A percentile compares a stretch with the other conserved stretches of the same genome.
Evolutionary conservation across 192 early-diverging fungal genomes (phyloP).

Genomic region (Martensiomyces pterosporus): DNA sequence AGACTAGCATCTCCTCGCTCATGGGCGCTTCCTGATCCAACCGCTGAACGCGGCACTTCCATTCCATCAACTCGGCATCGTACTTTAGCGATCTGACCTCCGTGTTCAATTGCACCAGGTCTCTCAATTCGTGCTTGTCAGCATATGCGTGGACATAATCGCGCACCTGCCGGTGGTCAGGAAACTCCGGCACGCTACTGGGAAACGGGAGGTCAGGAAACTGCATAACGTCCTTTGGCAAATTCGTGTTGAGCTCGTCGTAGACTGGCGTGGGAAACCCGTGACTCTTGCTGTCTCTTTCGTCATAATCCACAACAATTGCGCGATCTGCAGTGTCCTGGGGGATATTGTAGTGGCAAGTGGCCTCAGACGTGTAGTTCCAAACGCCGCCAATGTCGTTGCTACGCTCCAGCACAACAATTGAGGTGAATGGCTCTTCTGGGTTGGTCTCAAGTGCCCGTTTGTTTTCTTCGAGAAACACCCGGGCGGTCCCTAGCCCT

Average conservation of each 20-base stretch:
- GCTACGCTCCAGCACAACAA: constrained; percentile 52
- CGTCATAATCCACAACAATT: constrained; percentile 3
- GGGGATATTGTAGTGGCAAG: constrained; percentile 27
- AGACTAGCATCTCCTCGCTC: constrained; percentile 9
- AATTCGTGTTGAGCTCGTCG: constrained; percentile 48
- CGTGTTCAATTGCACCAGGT: constrained; percentile 33
- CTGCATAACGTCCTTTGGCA: constrained; percentile 54
- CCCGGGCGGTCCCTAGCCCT: constrained; percentile 26
- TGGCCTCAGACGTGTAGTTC: constrained; percentile 47
- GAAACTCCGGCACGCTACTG: constrained; percentile 29
- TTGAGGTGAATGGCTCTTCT: not conserved
- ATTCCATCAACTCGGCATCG: constrained; percentile 9
- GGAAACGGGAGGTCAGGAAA: constrained; percentile 45
- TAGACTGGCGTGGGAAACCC: constrained; percentile 43
- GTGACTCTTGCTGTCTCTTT: constrained; percentile 5
- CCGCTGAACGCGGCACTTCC: constrained; percentile 20
- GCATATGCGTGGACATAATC: constrained; percentile 40
- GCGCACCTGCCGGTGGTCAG: constrained; percentile 33
- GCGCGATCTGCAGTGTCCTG: constrained; percentile 7
- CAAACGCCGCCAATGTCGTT: constrained; percentile 50
- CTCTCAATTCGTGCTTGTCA: constrained; percentile 7
- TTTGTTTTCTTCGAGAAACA: constrained; percentile 18
- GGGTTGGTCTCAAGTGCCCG: not conserved
- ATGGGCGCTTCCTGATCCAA: constrained; percentile 4
- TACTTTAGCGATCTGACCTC: constrained; percentile 26